Evolutionary conservation across 2,329 filamentous ascomycete species (phyloP), one percentile per base, ranked within the genome.

Genomic region (Akanthomyces uredinophilus): DNA sequence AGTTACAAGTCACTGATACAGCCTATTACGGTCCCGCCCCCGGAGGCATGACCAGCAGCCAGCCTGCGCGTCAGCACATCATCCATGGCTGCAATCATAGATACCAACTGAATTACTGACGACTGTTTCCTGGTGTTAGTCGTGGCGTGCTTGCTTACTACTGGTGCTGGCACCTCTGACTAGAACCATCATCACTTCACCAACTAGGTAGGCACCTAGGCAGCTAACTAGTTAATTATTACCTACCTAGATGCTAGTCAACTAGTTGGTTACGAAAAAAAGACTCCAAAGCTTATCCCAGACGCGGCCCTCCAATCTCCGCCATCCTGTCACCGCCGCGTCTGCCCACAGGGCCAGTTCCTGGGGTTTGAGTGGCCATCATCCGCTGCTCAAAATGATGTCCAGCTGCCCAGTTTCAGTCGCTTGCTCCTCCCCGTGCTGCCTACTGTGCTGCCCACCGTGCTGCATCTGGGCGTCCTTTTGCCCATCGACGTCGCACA

Each of bases 311-410:
- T 52, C 50, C n/a, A 32, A n/a, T 16, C 29, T 16, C 27, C 7
- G 24, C 50, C 44, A 22, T 27, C 44, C 51, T 20, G 24, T 43
- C 44, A 13, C 39, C 44, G n/a, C 43, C 41, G 46, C 24, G 16
- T 27, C 29, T 16, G 58, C n/a, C 67, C 71, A 73, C 70, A 72
- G 66, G 69, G 70, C 64, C 60, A 43, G 54, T 68, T 65, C 66
- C 67, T 63, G 70, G 69, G 67, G 68, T 72, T 67, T 64, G 68
- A 73, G 68, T 73, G 71, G 71, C 67, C 66, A 29, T 35, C 4
- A 16, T 53, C 20, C 7, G 41, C 18, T n/a, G 16, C 32, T 35
- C 11, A 11, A 35, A 35, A 5, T 5, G 37, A 16, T 16, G 14
- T 14, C 14, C 27, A 22, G 22, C 27, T 13, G 7, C 16, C 14